Evolutionary conservation across 1,284 basidiomycete genomes (phyloP), one percentile per base, ranked within the genome.

Genomic region (Tylopilus sp.): DNA sequence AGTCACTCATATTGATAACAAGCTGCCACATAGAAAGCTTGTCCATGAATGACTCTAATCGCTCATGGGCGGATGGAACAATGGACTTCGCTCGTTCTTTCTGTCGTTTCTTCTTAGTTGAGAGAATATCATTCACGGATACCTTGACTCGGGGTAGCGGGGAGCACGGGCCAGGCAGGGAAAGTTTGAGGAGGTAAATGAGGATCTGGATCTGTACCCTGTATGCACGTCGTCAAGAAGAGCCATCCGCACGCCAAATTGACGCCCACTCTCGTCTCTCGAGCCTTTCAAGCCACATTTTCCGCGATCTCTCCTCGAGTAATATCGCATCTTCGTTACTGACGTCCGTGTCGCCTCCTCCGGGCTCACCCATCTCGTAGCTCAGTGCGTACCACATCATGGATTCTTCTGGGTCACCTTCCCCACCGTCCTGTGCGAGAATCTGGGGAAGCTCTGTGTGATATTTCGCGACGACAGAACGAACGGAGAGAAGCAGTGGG

Each of bases 11-110:
- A 13, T 68, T 65, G 11, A 61, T 66, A 54, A 82, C 68, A 11
- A 89, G 75, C 57, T 89, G 86, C 84, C 86, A 86, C 66, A 77
- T 81, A 5, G 81, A 83, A 5, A 89, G 66, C 59, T 81, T 84
- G 66, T 89, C 87, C 82, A 87, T 86, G 63, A 85, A 81, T 2
- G 74, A 70, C 60, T 89, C 86, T 2, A 89, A 65, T 12, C 74
- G 73, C 30, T 82, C 81, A 47, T 78, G 77, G 2, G 72, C 55
- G 10, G 71, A 56, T 6, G 64, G 63, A 16, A 49, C 47, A 12
- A 62, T 47, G 37, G 48, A 60, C 48, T 57, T 71, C 47, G 49
- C 48, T 42, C 57, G 59, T 31, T 64, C 62, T 52, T 73, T 77
- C 28, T 64, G 61, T 44, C 73, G 69, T 49, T 72, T 76, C 36